phyloP scores from a whole-genome alignment of 2,329 filamentous ascomycete genomes.

The Lithohypha guttulata region DNA sequence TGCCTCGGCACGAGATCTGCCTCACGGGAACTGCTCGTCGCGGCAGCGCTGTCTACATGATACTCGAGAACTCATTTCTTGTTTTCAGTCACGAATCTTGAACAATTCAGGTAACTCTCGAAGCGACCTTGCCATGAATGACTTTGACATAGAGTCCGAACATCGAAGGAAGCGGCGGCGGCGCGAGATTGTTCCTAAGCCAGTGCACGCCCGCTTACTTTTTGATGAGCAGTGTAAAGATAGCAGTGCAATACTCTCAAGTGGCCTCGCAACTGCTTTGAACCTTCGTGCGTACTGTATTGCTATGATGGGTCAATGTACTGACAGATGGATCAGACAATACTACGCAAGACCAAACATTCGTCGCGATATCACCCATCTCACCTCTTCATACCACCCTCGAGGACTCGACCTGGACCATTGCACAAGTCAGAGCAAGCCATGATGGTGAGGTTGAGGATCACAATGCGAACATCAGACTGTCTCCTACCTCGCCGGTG shows the following conservation, averaged over 20 bases:
- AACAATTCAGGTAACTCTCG: neutral
- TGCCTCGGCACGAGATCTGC: no score
- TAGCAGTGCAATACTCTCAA: constrained; percentile 74
- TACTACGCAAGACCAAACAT: constrained; percentile 23
- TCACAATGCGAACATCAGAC: constrained; percentile 67
- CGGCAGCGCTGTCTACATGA: no score
- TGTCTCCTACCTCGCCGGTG: constrained; percentile 60
- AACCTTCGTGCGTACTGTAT: constrained; percentile 38
- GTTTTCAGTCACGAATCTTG: no score
- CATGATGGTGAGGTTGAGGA: constrained; percentile 37
- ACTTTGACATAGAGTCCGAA: constrained; percentile 32
- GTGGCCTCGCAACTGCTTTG: constrained; percentile 73
- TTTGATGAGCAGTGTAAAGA: constrained; percentile 78
- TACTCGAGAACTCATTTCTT: no score
- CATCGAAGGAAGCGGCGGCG: constrained; percentile 43
- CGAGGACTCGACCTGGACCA: constrained; percentile 64
- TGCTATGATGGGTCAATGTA: constrained; percentile 10
- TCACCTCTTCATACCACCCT: constrained; percentile 32
- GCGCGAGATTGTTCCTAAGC: constrained; percentile 35
- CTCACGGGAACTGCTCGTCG: no score
- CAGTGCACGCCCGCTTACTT: constrained; percentile 68
- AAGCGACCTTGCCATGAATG: constrained; percentile 30
- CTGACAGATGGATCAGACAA: constrained; percentile 13
- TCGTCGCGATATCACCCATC: constrained; percentile 38
- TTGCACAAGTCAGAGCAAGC: constrained; percentile 24